Evolutionary conservation across 495 filamentous ascomycete species (phyloP), one percentile per base, ranked within the genome.

Genomic region (Hyaloscypha variabilis): DNA sequence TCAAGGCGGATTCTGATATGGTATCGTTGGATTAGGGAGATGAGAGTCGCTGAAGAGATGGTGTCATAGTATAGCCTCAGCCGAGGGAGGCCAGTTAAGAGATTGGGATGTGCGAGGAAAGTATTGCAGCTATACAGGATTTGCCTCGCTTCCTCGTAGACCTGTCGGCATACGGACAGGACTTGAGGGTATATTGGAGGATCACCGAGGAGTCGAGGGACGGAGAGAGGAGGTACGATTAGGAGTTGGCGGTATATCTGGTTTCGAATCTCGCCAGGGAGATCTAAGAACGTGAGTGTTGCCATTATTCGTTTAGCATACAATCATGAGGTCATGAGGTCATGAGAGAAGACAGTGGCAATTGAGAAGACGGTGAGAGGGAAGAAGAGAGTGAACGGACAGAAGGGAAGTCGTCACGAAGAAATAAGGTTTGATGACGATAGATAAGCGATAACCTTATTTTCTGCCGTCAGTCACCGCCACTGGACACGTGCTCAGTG

Each of bases 251-350:
- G 57, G 75, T 84, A 83, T 55, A 85, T 82, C 52, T 80, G 69
- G 64, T 81, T 79, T 55, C 83, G 79, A 58, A 86, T 74, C 65
- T 85, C 82, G 49, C 76, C 64, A 49, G 83, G 82, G 51, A 86
- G 76, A 60, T 71, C 69, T 51, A 84, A 72, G 62, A 84, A 77
- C 8, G 66, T 61, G 21, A 67, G 62, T 5, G 62, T 62, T 31
- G 53, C 10, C 58, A 69, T 65, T 3, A 30, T 54, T 6, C 23
- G 26, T 52, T n/a, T 23, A 11, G 46, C 8, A 23, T 53, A 53
- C 34, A 23, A n/a, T 31, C 28, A 17, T 39, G 30, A 58, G 39
- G 28, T 39, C 29, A 52, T 63, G 30, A 58, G 39, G 28, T 39
- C 29, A 52, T 63, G 63, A 52, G 19, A 24, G n/a, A 19, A 17